Conservation (phyloP, 352 stramenopile species). For the Pythium guiyangense region DNA sequence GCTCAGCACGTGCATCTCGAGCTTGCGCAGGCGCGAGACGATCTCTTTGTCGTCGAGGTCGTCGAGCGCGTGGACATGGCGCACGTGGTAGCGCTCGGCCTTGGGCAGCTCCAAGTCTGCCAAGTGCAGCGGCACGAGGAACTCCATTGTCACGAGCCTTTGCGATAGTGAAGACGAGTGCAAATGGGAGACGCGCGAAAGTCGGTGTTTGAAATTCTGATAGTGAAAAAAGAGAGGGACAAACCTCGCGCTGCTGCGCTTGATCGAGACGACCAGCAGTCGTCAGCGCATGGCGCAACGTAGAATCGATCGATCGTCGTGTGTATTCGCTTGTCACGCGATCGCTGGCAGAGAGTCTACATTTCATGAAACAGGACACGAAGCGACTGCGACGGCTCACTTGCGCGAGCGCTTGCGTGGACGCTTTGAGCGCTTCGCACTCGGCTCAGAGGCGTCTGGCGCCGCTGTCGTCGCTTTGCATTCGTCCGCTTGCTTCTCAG, state of each 20-base stretch:
- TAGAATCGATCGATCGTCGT: no score
- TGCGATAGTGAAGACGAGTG: neutral
- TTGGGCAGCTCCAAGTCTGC: conserved; percentile 75
- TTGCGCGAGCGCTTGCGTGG: conserved; percentile 5
- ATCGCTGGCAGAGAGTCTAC: no score
- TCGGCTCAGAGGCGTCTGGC: neutral
- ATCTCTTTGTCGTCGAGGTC: conserved; percentile 44
- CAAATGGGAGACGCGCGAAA: neutral
- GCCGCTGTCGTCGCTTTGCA: neutral
- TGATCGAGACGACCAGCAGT: no score
- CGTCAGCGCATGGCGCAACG: no score
- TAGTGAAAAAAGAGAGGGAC: no score
- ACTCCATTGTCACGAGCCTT: conserved; percentile 33
- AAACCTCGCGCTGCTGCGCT: no score
- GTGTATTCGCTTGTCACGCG: no score
- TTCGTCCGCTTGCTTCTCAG: neutral
- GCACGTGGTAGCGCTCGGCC: conserved; percentile 59
- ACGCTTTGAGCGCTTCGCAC: conserved; percentile 3
- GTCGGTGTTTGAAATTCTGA: no score
- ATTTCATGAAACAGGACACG: neutral
- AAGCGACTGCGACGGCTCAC: no score
- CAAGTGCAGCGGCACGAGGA: conserved; percentile 72
- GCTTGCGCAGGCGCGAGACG: conserved; percentile 29
- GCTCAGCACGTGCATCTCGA: conserved; percentile 54
- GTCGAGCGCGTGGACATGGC: conserved; percentile 52